A percentile compares a stretch with the other conserved stretches of the same genome.
These are phyloP conservation scores for Grigorovia humatica DNA, from an alignment of 805 yeast species.

Conservation along the genomic window DNA sequence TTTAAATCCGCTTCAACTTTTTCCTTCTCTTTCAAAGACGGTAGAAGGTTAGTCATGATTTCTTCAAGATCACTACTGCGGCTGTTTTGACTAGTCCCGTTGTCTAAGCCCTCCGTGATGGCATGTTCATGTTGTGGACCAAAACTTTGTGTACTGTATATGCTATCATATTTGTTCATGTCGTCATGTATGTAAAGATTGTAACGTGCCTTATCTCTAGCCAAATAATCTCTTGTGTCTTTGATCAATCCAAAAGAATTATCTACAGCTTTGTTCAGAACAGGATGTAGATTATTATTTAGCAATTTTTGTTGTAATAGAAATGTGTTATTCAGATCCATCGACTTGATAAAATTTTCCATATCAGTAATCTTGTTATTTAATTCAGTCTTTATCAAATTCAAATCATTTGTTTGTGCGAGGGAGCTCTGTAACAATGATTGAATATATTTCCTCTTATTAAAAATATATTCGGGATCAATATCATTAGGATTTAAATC, in stretches of 20 bases:
- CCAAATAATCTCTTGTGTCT: background rate
- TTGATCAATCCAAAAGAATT: constrained; percentile 19
- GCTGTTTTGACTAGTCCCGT: background rate
- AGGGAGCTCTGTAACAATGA: constrained; percentile 10
- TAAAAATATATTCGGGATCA: constrained; percentile 24
- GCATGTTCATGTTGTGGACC: background rate
- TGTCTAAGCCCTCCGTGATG: background rate
- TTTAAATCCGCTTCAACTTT: background rate
- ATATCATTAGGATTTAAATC: constrained; percentile 16
- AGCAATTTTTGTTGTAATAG: constrained; percentile 14
- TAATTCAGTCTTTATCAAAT: constrained; percentile 15
- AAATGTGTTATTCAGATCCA: constrained; percentile 8
- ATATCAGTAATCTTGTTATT: constrained; percentile 12
- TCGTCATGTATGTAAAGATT: background rate
- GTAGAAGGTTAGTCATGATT: background rate
- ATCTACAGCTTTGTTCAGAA: constrained; percentile 20
- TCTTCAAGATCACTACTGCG: background rate
- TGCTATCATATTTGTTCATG: background rate
- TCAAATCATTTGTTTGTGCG: constrained; percentile 15
- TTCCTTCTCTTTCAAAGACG: background rate
- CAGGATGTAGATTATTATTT: constrained; percentile 19
- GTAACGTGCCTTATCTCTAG: background rate
- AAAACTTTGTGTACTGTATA: background rate
- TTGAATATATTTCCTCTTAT: constrained; percentile 24
- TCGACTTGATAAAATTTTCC: constrained; percentile 4